Evolutionary conservation across 148 eudicot species (phyloP), one percentile per base, ranked within the genome.

Genomic region (Fagopyrum tataricum): DNA sequence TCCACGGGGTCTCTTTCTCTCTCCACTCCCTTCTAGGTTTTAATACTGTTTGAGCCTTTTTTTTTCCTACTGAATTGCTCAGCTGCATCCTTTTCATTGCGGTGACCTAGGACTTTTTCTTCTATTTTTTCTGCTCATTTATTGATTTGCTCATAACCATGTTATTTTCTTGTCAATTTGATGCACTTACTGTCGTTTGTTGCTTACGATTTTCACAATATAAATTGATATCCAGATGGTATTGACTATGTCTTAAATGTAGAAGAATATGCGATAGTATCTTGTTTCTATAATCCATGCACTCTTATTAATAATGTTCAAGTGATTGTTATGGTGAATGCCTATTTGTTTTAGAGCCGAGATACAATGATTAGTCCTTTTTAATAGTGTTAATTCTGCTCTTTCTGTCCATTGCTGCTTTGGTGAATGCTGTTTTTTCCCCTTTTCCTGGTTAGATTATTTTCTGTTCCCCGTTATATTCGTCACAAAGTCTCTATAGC

Each of bases 1-100:
- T 88, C 80, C 91, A 90, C 61, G 97, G 91, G 78, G 97, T 92
- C 51, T 5, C 76, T 23, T 55, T 47, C 20, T 26, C 58, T 70
- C 72, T 83, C 20, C 69, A 5, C 10, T 53, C 68, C 49, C 14
- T 64, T 17, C 48, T 15, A 9, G 4, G 8, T 26, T 12, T 61
- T 18, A 10, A 13, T 46, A 10, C 8, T 8, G 49, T 11, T 46
- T 8, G 8, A 56, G 64, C 4, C 31, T 18, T 56, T 56, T 56
- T 4, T 7, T 17, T n/a, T n/a, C 26, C 12, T 6, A 55, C 3
- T 52, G 56, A 52, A 52, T 15, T 17, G 7, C 20, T n/a, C 12
- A 7, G 66, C 9, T 23, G 66, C 26, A 10, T 24, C 4, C 66
- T 59, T 59, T 59, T 59, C 2, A 11, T 59, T 59, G 40, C 37